These are phyloP conservation scores for Calocera cornea DNA, from an alignment of 768 basidiomycete genomes.

Conservation along the genomic window DNA sequence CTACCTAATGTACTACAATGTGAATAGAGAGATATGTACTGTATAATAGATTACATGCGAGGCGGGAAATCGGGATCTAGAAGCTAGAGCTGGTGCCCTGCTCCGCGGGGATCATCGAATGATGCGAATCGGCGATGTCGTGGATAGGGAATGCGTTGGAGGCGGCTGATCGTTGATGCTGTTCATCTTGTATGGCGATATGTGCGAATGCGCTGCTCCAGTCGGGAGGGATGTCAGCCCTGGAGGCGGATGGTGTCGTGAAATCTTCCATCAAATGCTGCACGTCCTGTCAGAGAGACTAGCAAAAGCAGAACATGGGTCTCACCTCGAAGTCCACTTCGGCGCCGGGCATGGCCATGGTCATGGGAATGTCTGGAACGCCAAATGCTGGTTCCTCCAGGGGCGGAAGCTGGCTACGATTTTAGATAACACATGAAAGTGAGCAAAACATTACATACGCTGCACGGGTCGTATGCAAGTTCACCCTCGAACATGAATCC, in stretches of 20 bases:
- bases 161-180: not conserved
- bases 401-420: not conserved
- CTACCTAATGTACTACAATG: not conserved
- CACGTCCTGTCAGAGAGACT: not conserved
- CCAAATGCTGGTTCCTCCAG: not conserved
- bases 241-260: not conserved
- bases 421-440: not conserved
- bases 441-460: not conserved
- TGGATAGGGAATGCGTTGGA: not conserved
- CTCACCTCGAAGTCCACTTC: not conserved
- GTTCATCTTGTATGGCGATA: not conserved
- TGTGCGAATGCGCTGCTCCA: slow-evolving; percentile 3
- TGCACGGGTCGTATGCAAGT: not conserved
- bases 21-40: not conserved
- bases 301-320: not conserved
- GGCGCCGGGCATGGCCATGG: not conserved
- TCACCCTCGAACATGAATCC: not conserved
- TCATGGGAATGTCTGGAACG: not conserved
- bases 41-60: slow-evolving; percentile 1
- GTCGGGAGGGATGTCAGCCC: not conserved
- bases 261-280: not conserved
- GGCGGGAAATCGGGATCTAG: not conserved
- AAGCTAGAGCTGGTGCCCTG: not conserved
- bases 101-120: not conserved
- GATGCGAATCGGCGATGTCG: not conserved